Base-by-base conservation (phyloP, 2,329 filamentous ascomycete species). In the Ilyonectria sp. region DNA sequence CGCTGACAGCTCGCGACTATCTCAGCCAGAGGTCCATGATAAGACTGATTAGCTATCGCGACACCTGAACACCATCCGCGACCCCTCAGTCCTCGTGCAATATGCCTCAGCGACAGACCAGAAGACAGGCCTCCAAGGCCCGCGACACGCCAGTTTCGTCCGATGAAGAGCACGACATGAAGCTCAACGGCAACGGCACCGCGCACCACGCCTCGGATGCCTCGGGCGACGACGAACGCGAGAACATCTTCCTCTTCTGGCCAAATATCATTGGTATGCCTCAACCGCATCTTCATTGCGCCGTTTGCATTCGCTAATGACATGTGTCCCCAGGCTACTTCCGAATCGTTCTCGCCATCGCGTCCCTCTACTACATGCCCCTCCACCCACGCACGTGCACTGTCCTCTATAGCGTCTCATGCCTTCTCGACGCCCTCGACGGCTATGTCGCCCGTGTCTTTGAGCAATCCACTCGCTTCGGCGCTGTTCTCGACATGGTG, bases 301-400 rank as follows among this genome's bases (percentile, higher is more conserved):
- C 44, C n/a, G 54, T 11, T 59, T 47, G 53, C 61, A 37, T 35
- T 58, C 35, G 40, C 68, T 71, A 62, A 75, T 71, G 21, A 70
- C 57, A 53, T 50, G 61, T 59, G 33, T 62, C 40, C 43, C 4
- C 71, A 94, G 93, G 93, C 73, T 95, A 95, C 82, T 87, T 84
- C 65, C 91, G 93, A 76, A 92, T 96, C 77, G 84, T 95, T 71
- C 89, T 95, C 73, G 94, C 95, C 75, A 85, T 98, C 76, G 94
- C 93, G 54, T 98, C 96, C 31, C 91, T 99, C 73, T 97, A 98
- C 86, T 99, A 98, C 86, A 99, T 99, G 96, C 95, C 96, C 58
- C 90, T 98, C 60, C 96, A 99, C 81, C 95, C 95, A n/a, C 92
- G 95, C 76, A 97, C 95, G 43, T 98, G 95, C 84, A 95, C 93